Conservation (phyloP, 768 basidiomycete genomes). For the Russula sp. region DNA sequence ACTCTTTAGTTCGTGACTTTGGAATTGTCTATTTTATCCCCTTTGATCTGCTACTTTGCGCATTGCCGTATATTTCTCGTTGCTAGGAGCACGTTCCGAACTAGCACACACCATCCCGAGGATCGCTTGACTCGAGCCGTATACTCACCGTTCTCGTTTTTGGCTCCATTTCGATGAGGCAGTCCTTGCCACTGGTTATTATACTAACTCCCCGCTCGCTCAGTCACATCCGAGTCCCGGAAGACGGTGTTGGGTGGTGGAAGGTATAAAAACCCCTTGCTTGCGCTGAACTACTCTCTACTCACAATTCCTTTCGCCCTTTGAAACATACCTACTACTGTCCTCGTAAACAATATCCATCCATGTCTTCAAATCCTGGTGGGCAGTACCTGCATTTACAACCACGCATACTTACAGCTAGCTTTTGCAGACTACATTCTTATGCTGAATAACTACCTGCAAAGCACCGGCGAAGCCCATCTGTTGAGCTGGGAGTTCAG, state of each 20-base stretch:
- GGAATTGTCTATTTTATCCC: constrained; percentile 4
- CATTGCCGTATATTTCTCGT: constrained; percentile 9
- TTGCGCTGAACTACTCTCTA: neutral
- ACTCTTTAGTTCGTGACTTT: constrained; percentile 1
- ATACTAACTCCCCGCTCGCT: neutral
- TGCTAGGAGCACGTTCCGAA: neutral
- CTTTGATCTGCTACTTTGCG: constrained; percentile 19
- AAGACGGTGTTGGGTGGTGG: neutral
- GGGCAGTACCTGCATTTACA: neutral
- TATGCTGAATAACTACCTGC: constrained; percentile 23
- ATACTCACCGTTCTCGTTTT: constrained; percentile 9
- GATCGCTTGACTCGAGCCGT: constrained; percentile 23
- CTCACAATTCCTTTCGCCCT: neutral
- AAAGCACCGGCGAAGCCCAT: constrained; percentile 17
- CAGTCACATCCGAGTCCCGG: neutral
- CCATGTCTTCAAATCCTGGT: constrained; percentile 19
- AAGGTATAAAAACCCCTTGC: constrained; percentile 17
- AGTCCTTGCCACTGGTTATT: neutral
- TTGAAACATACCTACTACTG: neutral
- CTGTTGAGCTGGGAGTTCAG: constrained; percentile 22
- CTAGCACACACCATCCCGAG: constrained; percentile 1
- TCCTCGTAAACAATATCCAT: neutral
- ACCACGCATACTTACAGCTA: neutral
- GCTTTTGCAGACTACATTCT: constrained; percentile 19
- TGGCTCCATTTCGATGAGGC: constrained; percentile 7